Evolutionary conservation across 495 filamentous ascomycete genomes (phyloP).

Genomic region (Amphirosellinia nigrospora): DNA sequence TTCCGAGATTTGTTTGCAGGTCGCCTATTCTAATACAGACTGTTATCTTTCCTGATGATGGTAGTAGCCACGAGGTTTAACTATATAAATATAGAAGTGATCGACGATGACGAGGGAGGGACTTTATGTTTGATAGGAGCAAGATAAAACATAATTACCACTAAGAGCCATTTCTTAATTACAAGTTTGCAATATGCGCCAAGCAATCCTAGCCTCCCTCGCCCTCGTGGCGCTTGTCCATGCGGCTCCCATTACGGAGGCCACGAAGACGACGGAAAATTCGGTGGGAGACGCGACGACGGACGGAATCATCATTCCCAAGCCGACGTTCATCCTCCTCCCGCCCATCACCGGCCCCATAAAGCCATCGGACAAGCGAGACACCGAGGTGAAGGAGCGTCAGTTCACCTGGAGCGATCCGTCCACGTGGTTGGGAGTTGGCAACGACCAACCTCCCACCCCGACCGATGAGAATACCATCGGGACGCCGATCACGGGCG

Average conservation of each 20-base stretch:
- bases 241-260: constrained; percentile 36
- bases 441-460: constrained; percentile 23
- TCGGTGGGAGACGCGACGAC: constrained; percentile 26
- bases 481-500: constrained; percentile 24
- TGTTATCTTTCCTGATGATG: constrained; percentile 31
- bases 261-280: constrained; percentile 32
- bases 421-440: constrained; percentile 25
- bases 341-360: constrained; percentile 63
- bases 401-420: constrained; percentile 34
- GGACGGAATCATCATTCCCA: constrained; percentile 17
- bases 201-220: constrained; percentile 32
- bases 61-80: not conserved
- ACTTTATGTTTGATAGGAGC: not conserved
- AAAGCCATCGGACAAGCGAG: constrained; percentile 68
- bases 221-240: constrained; percentile 37
- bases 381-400: constrained; percentile 52
- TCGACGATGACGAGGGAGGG: constrained; percentile 9
- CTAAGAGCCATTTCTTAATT: not conserved
- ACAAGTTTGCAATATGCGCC: constrained; percentile 28
- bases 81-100: constrained; percentile 22
- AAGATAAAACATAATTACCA: not conserved
- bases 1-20: constrained; percentile 31
- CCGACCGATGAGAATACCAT: constrained; percentile 23
- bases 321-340: constrained; percentile 36
- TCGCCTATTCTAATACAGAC: constrained; percentile 24